Evolutionary conservation across 2,329 filamentous ascomycete species (phyloP).

Genomic region (Aspergillus sergii): DNA sequence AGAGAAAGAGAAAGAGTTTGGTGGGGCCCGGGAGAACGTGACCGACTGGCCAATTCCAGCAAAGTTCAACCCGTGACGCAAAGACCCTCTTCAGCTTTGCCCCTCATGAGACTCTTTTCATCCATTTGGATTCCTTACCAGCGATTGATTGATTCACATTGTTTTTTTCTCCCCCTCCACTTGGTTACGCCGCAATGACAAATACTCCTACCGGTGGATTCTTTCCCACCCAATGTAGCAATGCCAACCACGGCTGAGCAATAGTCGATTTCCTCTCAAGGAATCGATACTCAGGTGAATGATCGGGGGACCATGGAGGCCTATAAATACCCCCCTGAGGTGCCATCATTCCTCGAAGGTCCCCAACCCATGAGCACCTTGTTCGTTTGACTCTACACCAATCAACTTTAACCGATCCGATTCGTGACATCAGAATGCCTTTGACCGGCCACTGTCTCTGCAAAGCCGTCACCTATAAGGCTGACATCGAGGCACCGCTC

Average conservation of each 20-base stretch:
- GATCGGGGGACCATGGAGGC: not conserved
- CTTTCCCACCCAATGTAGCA: slow-evolving; percentile 36
- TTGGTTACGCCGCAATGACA: slow-evolving; percentile 18
- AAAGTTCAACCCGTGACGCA: slow-evolving; percentile 5
- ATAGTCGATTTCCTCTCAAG: not conserved
- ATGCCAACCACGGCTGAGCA: not conserved
- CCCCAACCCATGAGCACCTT: slow-evolving; percentile 31
- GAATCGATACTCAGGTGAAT: not conserved
- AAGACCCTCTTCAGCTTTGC: not conserved
- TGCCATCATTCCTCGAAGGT: slow-evolving; percentile 22
- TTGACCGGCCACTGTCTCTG: slow-evolving; percentile 71
- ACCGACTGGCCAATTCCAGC: not conserved
- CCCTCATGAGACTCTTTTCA: not conserved
- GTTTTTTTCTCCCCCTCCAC: not conserved
- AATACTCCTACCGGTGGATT: slow-evolving; percentile 15
- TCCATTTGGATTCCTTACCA: not conserved
- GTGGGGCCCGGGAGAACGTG: not conserved
- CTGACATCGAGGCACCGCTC: slow-evolving; percentile 46
- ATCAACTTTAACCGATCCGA: slow-evolving; percentile 51
- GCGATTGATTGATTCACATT: not conserved
- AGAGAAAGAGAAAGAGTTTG: not conserved
- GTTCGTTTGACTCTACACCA: slow-evolving; percentile 15
- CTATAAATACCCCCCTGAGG: slow-evolving; percentile 27
- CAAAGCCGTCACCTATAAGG: slow-evolving; percentile 70
- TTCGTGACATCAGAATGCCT: slow-evolving; percentile 55